Conservation (phyloP, 1,139 yeast genomes). For the Debaryomyces udenii region DNA sequence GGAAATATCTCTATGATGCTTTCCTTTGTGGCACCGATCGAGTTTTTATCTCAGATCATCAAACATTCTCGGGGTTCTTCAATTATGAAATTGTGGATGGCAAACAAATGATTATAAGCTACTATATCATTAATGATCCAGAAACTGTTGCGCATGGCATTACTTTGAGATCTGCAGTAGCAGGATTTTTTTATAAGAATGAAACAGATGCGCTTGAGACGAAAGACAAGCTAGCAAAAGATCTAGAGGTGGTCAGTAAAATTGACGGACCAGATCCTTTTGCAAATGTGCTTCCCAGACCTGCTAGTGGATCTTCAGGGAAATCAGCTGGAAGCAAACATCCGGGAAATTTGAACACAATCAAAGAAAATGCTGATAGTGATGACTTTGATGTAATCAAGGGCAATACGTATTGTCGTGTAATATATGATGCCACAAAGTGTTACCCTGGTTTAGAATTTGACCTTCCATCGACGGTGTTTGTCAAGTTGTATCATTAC, state of each 20-base stretch:
- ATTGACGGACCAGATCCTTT: conserved; percentile 8
- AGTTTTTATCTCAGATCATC: conserved; percentile 10
- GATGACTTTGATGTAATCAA: conserved; percentile 4
- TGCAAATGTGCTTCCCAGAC: conserved; percentile 7
- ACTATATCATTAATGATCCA: conserved; percentile 10
- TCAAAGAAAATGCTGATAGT: conserved; percentile 1
- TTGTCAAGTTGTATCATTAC: conserved; percentile 9
- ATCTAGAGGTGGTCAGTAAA: conserved; percentile 5
- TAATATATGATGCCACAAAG: conserved; percentile 6
- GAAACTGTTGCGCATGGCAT: conserved; percentile 10
- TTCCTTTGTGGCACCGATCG: conserved; percentile 12
- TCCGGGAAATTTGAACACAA: no score
- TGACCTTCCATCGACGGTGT: conserved; percentile 6
- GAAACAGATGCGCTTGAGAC: conserved; percentile 7
- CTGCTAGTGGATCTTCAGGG: no score
- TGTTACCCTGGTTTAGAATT: conserved; percentile 8
- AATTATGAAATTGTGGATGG: conserved; percentile 5
- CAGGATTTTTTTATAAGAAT: conserved; percentile 10
- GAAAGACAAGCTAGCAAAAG: conserved; percentile 4
- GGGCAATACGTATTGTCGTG: conserved; percentile 7
- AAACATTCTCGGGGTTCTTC: conserved; percentile 11
- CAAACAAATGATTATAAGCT: conserved; percentile 6
- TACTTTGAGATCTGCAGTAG: conserved; percentile 10
- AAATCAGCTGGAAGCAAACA: no score
- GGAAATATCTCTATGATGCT: conserved; percentile 10